These are phyloP conservation scores for Akanthomyces lecanii DNA, from an alignment of 2,329 filamentous ascomycete species.

Conservation along the genomic window DNA sequence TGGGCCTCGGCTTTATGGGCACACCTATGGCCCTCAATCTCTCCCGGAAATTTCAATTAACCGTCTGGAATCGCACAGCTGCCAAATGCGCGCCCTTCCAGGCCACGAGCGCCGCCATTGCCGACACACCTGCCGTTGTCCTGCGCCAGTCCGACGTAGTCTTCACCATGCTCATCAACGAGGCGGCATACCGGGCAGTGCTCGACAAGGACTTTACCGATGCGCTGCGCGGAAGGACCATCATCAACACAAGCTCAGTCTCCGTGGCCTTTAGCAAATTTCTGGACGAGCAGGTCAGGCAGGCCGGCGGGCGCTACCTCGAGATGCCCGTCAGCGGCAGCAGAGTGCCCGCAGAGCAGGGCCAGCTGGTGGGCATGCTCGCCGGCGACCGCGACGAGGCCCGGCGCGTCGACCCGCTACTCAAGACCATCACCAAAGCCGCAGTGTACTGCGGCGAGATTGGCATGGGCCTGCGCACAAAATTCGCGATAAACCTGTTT, in stretches of 20 bases:
- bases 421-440: slow-evolving; percentile 26
- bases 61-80: slow-evolving; percentile 30
- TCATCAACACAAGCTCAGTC: slow-evolving; percentile 31
- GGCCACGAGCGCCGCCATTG: slow-evolving; percentile 23
- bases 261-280: slow-evolving; percentile 24
- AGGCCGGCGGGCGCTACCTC: slow-evolving; percentile 28
- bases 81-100: slow-evolving; percentile 25
- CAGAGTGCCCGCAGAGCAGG: slow-evolving; percentile 30
- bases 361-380: slow-evolving; percentile 32
- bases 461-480: slow-evolving; percentile 29
- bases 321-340: slow-evolving; percentile 35
- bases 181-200: slow-evolving; percentile 24
- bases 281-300: slow-evolving; percentile 22
- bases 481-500: slow-evolving; percentile 31
- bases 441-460: slow-evolving; percentile 33
- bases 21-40: slow-evolving; percentile 33
- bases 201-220: slow-evolving; percentile 23
- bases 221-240: slow-evolving; percentile 27
- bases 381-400: slow-evolving; percentile 26
- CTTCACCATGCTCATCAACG: slow-evolving; percentile 31
- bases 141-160: slow-evolving; percentile 27
- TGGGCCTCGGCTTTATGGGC: slow-evolving; percentile 31
- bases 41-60: slow-evolving; percentile 24
- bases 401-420: slow-evolving; percentile 23
- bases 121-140: slow-evolving; percentile 25